Evolutionary conservation across 192 early-diverging fungal species (phyloP), one percentile per base, ranked within the genome.

Genomic region (Coemansia umbellata): DNA sequence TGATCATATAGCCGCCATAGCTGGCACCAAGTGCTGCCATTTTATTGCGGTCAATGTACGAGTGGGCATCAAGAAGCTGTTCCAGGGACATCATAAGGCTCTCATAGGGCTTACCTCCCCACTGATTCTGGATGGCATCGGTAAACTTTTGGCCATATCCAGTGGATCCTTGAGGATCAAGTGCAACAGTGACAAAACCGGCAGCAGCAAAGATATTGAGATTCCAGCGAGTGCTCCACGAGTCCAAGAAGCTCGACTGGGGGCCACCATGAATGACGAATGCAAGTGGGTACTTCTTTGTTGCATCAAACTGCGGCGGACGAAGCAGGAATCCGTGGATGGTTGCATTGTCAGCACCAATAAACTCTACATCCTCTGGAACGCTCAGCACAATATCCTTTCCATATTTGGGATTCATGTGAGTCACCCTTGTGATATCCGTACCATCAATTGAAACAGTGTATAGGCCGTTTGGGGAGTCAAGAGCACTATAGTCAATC

Each of bases 241-340:
- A 31, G 35, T 80, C 69, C 13, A 40, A 17, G 32, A 69, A 80
- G 31, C 69, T 68, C 37, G 82, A 78, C 66, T 93, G 87, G 13
- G 91, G 91, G 2, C 91, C 91, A 15, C 91, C 91, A 50, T 92
- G 91, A 64, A 92, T 86, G 40, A 91, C 74, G 51, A 89, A 87
- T 2, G 88, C 89, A 17, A 91, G 63, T 26, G 90, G 90, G 28
- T 91, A 92, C 52, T 73, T 80, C 36, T 78, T 75, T 1, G 47
- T 31, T 3, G 69, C 45, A 43, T 78, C 65, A 69, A 81, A 89
- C 40, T 55, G 47, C 2, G 63, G 73, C 6, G 78, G 78, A 9
- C 53, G 70, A n/a, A 69, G 42, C 21, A 78, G 31, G 39, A 66
- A 72, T 7, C 69, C 76, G 31, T 73, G 76, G 50, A 74, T 66